Conservation (phyloP, 306 rosid species). For the Benincasa hispida region DNA sequence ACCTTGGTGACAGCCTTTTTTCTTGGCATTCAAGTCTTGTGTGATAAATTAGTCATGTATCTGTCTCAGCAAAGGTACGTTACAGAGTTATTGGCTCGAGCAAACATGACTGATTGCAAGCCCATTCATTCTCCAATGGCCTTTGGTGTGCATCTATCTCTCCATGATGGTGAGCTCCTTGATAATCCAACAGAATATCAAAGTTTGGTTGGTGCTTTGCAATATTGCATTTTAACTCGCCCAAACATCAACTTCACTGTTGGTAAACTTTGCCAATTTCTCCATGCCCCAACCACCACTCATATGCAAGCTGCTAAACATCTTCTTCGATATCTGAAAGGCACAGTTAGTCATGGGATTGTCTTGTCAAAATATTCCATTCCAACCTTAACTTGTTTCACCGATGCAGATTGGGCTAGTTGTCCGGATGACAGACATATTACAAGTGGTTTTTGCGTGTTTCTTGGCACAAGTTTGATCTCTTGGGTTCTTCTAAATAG, state of each 20-base stretch:
- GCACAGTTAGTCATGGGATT: not conserved
- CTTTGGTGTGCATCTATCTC: not conserved
- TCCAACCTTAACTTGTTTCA: not conserved
- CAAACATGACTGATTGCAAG: not conserved
- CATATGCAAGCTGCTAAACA: not conserved
- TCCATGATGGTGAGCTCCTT: not conserved
- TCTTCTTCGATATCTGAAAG: not conserved
- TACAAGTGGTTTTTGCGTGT: not conserved
- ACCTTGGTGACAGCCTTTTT: too few relatives aligned
- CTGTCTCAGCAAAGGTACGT: not conserved
- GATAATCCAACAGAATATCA: not conserved
- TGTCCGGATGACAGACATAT: not conserved
- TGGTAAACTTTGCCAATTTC: not conserved
- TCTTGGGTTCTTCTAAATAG: too few relatives aligned
- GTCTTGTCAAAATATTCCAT: not conserved
- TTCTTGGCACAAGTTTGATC: not conserved
- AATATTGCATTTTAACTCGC: not conserved
- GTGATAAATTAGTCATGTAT: not conserved
- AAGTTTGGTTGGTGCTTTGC: not conserved
- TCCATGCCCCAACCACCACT: not conserved
- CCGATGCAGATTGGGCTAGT: not conserved
- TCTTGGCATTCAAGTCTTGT: too few relatives aligned
- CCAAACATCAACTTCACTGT: not conserved
- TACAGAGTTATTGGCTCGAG: accelerated
- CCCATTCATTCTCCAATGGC: not conserved